Evolutionary conservation across 129 eudicot genomes (phyloP), one percentile per base, ranked within the genome.

Genomic region (Heracleum sosnowskyi): DNA sequence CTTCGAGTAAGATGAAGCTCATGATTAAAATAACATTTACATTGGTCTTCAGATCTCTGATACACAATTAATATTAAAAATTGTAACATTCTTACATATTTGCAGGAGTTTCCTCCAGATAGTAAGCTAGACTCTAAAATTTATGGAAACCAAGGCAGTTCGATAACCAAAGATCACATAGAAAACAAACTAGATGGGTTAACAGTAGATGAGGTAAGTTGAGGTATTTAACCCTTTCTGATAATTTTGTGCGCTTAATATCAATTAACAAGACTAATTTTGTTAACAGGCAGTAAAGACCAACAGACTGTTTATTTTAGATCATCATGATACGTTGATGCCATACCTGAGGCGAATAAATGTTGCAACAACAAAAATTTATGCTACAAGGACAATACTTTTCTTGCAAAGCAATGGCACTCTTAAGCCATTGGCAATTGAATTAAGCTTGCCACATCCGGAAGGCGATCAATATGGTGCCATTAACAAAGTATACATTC

Each of bases 261-360:
- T n/a, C n/a, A n/a, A n/a, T n/a, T n/a, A n/a, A n/a, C n/a, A n/a
- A n/a, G n/a, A n/a, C 0, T 22, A 7, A 2, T 78, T 78, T 20
- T 69, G 3, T 34, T 66, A 36, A 66, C 68, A 87, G 90, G 88
- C 88, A 57, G 31, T 87, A 24, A 24, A 74, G 45, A 45, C 34
- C 29, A 87, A 80, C 46, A 74, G 69, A 74, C 83, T 87, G 17
- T 87, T 82, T 84, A 87, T 87, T 84, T 78, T 87, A 62, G 84
- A 87, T 69, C 90, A 87, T 64, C 90, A 87, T 69, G 90, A 87
- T 77, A 40, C 60, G 22, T 22, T 84, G 28, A 87, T 87, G 83
- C 90, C 90, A n/a, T 87, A 84, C 34, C 78, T 84, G 62, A 82
- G 88, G 46, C 77, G 88, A 75, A 87, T 87, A 81, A 87, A 87